Conservation (phyloP, 1,284 basidiomycete species). For the Papiliotrema terrestris region DNA sequence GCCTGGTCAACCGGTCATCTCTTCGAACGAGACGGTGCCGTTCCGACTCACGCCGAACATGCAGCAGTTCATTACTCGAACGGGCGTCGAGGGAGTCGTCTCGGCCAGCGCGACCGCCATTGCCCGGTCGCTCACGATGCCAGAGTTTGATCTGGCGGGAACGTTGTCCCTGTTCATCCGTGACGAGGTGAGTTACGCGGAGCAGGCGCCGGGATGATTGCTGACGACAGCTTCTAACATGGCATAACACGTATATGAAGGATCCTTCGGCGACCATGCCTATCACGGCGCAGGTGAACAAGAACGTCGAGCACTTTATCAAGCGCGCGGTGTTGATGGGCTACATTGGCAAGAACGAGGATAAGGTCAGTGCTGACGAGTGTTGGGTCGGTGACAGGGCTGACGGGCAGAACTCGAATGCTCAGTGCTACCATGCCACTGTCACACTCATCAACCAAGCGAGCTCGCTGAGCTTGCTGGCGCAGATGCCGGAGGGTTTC, state of each 20-base stretch:
- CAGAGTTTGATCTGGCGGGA: conserved; percentile 64
- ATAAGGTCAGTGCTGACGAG: conserved; percentile 61
- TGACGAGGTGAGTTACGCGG: conserved; percentile 70
- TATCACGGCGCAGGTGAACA: conserved; percentile 66
- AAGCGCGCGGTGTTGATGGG: conserved; percentile 43
- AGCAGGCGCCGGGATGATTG: conserved; percentile 53
- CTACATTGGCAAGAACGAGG: conserved; percentile 58
- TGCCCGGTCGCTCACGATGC: conserved; percentile 82
- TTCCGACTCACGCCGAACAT: conserved; percentile 98
- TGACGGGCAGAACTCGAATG: conserved; percentile 18
- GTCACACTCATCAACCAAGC: conserved; percentile 72
- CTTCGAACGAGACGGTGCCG: conserved; percentile 80
- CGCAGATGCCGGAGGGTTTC: conserved; percentile 68
- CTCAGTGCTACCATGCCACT: conserved; percentile 68
- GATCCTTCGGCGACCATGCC: conserved; percentile 53
- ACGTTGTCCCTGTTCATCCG: conserved; percentile 64
- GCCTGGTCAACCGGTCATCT: conserved; percentile 62
- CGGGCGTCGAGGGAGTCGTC: conserved; percentile 86
- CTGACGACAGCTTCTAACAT: conserved; percentile 33
- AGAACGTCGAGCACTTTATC: conserved; percentile 76
- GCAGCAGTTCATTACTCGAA: conserved; percentile 86
- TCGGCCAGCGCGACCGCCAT: conserved; percentile 87
- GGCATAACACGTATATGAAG: conserved; percentile 48
- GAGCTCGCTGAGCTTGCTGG: conserved; percentile 53
- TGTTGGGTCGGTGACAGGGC: neutral